Percentiles rank a stretch among this genome's conserved stretches.
These are phyloP conservation scores for Pyrus pyrifolia DNA, from an alignment of 306 rosid genomes.

Conservation along the genomic window DNA sequence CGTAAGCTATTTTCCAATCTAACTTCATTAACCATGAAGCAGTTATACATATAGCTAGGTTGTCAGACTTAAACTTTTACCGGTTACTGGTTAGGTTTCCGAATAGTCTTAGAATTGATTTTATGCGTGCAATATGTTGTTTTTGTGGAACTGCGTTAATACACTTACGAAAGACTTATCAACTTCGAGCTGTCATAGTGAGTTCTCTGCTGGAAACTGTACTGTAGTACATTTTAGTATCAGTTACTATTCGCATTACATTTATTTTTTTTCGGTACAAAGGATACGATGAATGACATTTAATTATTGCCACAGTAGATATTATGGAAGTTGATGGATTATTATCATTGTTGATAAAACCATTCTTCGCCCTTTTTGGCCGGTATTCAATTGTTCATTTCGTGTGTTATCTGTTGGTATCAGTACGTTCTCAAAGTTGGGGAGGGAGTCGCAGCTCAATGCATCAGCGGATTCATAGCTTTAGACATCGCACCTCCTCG, in stretches of 20 bases:
- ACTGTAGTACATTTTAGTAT: neutral
- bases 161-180: neutral
- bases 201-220: neutral
- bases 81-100: neutral
- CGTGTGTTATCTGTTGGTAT: neutral
- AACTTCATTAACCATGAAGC: neutral
- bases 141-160: neutral
- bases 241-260: too few species aligned
- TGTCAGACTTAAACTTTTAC: neutral
- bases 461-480: conserved; percentile 53
- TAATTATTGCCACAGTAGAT: neutral
- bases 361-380: neutral
- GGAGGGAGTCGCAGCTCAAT: conserved; percentile 44
- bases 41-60: neutral
- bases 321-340: neutral
- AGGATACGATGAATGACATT: neutral
- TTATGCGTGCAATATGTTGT: neutral
- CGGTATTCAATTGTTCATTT: neutral
- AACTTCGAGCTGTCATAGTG: neutral
- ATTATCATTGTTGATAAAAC: neutral
- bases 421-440: conserved; percentile 55
- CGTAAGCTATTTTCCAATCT: neutral
- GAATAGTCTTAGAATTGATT: neutral
- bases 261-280: too few species aligned
- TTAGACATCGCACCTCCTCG: conserved; percentile 59